phyloP scores from a whole-genome alignment of 345 rosid species.

The Boechera stricta region DNA sequence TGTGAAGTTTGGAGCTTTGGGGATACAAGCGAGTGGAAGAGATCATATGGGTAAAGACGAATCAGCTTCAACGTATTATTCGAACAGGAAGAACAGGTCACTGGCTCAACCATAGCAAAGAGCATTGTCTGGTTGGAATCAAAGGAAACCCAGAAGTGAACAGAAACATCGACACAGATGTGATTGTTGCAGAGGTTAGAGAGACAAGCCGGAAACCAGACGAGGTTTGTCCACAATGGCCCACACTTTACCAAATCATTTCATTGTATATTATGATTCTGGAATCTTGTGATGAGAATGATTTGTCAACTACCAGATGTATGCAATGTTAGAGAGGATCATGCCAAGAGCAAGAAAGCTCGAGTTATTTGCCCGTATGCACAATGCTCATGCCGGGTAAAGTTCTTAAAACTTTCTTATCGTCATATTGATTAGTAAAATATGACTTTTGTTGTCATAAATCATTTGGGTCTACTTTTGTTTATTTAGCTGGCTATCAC shows the following conservation, averaged over 20 bases:
- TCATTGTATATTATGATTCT: background rate
- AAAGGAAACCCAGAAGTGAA: slow-evolving; percentile 96
- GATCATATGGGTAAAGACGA: slow-evolving; percentile 95
- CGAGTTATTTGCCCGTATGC: slow-evolving; percentile 98
- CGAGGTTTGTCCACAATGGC: slow-evolving; percentile 65
- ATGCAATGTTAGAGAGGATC: slow-evolving; percentile 94
- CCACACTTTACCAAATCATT: background rate
- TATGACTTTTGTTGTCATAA: background rate
- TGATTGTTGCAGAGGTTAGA: slow-evolving; percentile 97
- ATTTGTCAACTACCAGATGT: slow-evolving; percentile 66
- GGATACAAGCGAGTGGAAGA: slow-evolving; percentile 97
- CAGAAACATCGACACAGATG: slow-evolving; percentile 97
- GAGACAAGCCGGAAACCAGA: slow-evolving; percentile 99
- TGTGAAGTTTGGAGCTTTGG: slow-evolving; percentile 84
- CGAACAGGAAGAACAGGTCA: slow-evolving; percentile 99
- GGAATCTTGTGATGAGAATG: slow-evolving; percentile 2
- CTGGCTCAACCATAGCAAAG: slow-evolving; percentile 99
- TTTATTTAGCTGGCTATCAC: slow-evolving; percentile 81
- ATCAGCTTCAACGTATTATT: slow-evolving; percentile 96
- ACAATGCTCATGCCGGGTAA: slow-evolving; percentile 97
- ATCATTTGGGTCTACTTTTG: background rate
- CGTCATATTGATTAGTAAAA: background rate
- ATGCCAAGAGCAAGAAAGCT: slow-evolving; percentile 95
- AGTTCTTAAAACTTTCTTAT: background rate
- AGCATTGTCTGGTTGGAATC: slow-evolving; percentile 98